Conservation (phyloP, 352 stramenopile species). For the Pythium folliculosum region DNA sequence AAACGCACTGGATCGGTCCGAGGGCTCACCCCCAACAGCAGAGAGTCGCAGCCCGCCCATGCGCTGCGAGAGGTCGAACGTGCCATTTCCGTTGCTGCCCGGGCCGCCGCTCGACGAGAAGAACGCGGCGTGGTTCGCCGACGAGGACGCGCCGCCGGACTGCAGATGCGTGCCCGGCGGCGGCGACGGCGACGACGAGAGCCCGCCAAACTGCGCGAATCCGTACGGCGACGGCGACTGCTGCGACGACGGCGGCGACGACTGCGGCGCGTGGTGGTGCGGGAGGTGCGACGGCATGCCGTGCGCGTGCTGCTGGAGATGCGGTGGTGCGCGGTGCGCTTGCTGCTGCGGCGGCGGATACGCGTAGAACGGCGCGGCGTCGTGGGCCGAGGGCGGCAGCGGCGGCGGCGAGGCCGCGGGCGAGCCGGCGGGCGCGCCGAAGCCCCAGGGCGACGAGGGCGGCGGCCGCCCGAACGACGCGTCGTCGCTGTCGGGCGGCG, state of each 20-base stretch:
- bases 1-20: slow-evolving; percentile 8
- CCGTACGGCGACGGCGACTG: background rate
- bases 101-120: slow-evolving; percentile 7
- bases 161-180: slow-evolving; percentile 13
- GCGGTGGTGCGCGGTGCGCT: slow-evolving; percentile 6
- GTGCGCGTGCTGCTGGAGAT: background rate
- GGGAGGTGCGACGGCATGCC: slow-evolving; percentile 1
- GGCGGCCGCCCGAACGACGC: slow-evolving; percentile 9
- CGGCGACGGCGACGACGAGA: slow-evolving; percentile 17
- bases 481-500: slow-evolving; percentile 22
- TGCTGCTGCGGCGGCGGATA: background rate
- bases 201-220: slow-evolving; percentile 7
- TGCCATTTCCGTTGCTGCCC: background rate
- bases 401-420: slow-evolving; percentile 16
- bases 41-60: slow-evolving; percentile 40
- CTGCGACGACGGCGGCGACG: background rate
- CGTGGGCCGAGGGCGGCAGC: slow-evolving; percentile 20
- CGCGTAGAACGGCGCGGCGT: slow-evolving; percentile 15
- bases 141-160: slow-evolving; percentile 7
- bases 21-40: slow-evolving; percentile 3
- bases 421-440: slow-evolving; percentile 12
- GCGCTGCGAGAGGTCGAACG: slow-evolving; percentile 44
- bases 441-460: slow-evolving; percentile 25
- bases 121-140: slow-evolving; percentile 1
- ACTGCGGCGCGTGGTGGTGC: slow-evolving; percentile 3